These are phyloP conservation scores for Wickerhamomyces sp. DNA, from an alignment of 1,139 yeast species.

Conservation along the genomic window DNA sequence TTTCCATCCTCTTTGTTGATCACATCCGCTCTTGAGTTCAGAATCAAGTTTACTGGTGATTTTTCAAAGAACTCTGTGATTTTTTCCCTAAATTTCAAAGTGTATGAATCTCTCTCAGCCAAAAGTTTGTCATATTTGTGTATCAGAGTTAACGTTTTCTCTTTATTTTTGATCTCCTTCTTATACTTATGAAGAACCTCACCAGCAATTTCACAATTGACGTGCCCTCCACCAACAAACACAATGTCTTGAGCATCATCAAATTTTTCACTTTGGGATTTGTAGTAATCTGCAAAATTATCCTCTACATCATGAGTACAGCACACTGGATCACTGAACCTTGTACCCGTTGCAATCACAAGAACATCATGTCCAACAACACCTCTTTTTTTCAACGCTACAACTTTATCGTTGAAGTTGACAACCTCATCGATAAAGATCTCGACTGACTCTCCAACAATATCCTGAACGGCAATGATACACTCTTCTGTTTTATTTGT, in stretches of 20 bases:
- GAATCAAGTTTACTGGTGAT: neutral
- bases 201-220: slow-evolving; percentile 25
- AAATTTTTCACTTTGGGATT: slow-evolving; percentile 7
- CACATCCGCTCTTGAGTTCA: slow-evolving; percentile 2
- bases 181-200: slow-evolving; percentile 20
- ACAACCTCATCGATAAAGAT: slow-evolving; percentile 14
- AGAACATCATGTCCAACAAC: slow-evolving; percentile 13
- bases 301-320: slow-evolving; percentile 10
- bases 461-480: slow-evolving; percentile 6
- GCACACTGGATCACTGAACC: slow-evolving; percentile 23
- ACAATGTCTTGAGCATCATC: slow-evolving; percentile 21
- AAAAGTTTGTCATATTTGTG: slow-evolving; percentile 17
- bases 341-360: slow-evolving; percentile 24
- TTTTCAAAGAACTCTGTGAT: no score
- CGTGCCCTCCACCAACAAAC: slow-evolving; percentile 27
- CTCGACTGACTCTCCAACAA: slow-evolving; percentile 9
- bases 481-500: slow-evolving; percentile 4
- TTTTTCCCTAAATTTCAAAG: no score
- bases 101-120: slow-evolving; percentile 12
- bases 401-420: slow-evolving; percentile 12
- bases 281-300: slow-evolving; percentile 9
- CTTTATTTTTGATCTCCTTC: slow-evolving; percentile 7
- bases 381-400: slow-evolving; percentile 7
- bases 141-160: slow-evolving; percentile 20
- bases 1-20: neutral